Evolutionary conservation across 2,329 filamentous ascomycete genomes (phyloP).

Genomic region (Trichophaea hybrida): DNA sequence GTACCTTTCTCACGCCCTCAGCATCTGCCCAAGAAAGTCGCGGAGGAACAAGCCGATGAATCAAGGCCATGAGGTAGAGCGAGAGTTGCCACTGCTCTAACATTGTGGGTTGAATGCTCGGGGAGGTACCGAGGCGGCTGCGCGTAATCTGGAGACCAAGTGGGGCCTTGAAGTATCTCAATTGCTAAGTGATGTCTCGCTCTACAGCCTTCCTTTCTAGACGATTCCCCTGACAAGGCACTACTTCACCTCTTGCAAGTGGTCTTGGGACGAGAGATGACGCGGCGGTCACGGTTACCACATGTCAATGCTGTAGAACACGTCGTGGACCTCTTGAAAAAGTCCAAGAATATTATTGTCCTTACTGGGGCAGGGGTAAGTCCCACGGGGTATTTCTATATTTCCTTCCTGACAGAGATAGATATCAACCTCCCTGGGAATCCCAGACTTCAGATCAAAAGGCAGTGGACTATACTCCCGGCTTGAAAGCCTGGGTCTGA

Average conservation of each 20-base stretch:
- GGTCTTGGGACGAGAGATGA: conserved; percentile 65
- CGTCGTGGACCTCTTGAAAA: conserved; percentile 60
- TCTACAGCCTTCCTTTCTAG: conserved; percentile 48
- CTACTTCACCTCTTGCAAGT: conserved; percentile 63
- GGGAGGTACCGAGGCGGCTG: neutral
- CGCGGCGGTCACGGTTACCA: conserved; percentile 63
- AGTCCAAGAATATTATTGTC: conserved; percentile 72
- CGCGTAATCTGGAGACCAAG: neutral
- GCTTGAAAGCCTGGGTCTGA: conserved; percentile 59
- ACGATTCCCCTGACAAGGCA: conserved; percentile 55
- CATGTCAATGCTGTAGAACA: conserved; percentile 79
- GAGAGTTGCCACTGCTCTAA: too few species aligned
- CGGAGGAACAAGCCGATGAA: too few species aligned
- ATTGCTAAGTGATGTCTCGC: conserved; percentile 9
- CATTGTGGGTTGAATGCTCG: neutral
- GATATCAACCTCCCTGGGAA: conserved; percentile 91
- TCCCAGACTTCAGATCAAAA: conserved; percentile 92
- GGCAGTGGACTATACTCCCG: conserved; percentile 83
- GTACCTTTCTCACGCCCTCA: neutral
- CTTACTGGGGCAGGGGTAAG: conserved; percentile 72
- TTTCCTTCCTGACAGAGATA: conserved; percentile 22
- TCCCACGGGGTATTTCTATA: neutral
- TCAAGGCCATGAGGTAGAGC: too few species aligned
- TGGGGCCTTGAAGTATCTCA: neutral
- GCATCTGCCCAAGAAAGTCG: conserved; percentile 2